A percentile compares a stretch with the other conserved stretches of the same genome.
These are phyloP conservation scores for Penicillium olsonii DNA, from an alignment of 2,329 filamentous ascomycete species.

Conservation along the genomic window DNA sequence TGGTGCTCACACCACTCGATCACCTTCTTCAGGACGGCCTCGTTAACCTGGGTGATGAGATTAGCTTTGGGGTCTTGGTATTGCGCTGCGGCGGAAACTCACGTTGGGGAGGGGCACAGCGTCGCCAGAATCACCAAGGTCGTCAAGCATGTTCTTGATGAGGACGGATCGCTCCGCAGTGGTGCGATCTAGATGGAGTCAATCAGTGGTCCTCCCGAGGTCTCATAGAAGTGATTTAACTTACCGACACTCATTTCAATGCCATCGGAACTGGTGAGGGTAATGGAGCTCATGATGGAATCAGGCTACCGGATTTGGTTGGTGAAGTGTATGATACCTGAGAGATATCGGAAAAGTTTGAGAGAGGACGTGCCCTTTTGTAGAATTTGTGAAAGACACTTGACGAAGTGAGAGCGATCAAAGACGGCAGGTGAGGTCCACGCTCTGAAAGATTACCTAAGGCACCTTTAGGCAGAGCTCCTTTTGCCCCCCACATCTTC, in stretches of 20 bases:
- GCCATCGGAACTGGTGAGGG: constrained; percentile 53
- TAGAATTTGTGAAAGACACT: background rate
- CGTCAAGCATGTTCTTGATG: constrained; percentile 98
- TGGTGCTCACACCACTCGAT: constrained; percentile 98
- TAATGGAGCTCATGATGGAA: constrained; percentile 37
- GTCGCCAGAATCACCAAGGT: constrained; percentile 68
- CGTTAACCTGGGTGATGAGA: constrained; percentile 67
- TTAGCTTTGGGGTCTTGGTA: background rate
- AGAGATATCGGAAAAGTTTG: too few species aligned
- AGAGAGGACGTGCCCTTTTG: background rate
- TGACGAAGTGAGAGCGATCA: background rate
- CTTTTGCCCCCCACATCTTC: background rate
- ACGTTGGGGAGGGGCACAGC: constrained; percentile 71
- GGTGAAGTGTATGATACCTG: too few species aligned
- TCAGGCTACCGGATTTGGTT: background rate
- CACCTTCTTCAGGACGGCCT: constrained; percentile 90
- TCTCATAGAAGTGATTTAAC: constrained; percentile 27
- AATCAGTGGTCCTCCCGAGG: constrained; percentile 19
- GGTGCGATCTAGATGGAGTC: constrained; percentile 64
- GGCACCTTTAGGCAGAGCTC: background rate
- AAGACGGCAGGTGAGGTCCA: background rate
- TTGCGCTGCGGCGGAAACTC: constrained; percentile 10
- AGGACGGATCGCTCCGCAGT: constrained; percentile 90
- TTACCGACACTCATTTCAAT: constrained; percentile 54
- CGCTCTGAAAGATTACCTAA: background rate